Base-by-base conservation (phyloP, 2,329 filamentous ascomycete genomes). In the Stachybotrys chlorohalonatus region DNA sequence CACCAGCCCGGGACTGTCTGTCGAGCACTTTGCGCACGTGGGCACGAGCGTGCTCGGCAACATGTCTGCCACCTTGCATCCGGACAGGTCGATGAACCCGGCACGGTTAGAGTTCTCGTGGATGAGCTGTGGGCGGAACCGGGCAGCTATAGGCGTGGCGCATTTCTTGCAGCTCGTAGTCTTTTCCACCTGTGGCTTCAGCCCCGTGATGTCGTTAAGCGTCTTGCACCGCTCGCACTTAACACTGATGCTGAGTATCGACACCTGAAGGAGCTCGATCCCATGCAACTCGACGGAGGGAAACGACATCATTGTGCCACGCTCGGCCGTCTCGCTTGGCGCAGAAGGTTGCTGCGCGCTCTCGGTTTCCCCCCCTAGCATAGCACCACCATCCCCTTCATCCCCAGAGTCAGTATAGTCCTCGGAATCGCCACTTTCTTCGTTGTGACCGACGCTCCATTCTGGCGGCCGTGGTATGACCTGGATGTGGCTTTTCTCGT, bases 161-260 rank as follows among this genome's bases (percentile, higher is more conserved):
- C 84, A 86, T 60, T 85, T 85, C 55, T 73, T 80, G 69, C 84
- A 87, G 62, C 72, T 78, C 42, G 73, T 66, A 1, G 71, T 66
- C 64, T 82, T 82, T 57, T 77, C 74, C 1, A 66, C 58, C 11
- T 77, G 77, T 49, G 84, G 78, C 55, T 80, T 83, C 8, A 93
- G 73, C 30, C 83, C 82, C 7, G 82, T 81, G 47, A 92, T 71
- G 58, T 94, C 90, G 63, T 84, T 83, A 11, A 77, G 68, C 5
- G 87, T 86, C 67, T 86, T 91, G 76, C 90, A 95, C 45, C 90
- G 82, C 53, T 85, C 82, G 67, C 90, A 95, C 66, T 91, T 92
- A 58, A 90, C 76, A 3, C 81, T 86, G 58, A 94, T 74, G 55
- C 81, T 84, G 36, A 94, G 73, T 30, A 81, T 76, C 0, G 79